Conservation (phyloP, 129 eudicot species). For the Lonicera japonica region DNA sequence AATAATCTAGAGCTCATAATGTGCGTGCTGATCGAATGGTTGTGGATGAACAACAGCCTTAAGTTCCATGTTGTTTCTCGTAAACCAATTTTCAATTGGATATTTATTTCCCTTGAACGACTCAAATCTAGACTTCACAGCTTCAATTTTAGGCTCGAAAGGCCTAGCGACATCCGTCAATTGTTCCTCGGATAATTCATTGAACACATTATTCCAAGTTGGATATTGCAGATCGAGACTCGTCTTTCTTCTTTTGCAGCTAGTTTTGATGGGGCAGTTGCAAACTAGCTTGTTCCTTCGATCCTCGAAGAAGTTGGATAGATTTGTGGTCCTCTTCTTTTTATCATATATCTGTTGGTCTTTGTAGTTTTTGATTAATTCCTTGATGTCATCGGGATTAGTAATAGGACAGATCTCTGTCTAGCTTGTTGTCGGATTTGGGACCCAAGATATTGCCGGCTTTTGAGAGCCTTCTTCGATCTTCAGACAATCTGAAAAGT, state of each 20-base stretch:
- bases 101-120: not conserved
- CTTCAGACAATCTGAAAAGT: slow-evolving; percentile 5
- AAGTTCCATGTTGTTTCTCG: no score
- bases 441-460: slow-evolving; percentile 7
- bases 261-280: not conserved
- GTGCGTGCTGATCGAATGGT: no score
- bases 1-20: no score
- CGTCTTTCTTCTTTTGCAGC: slow-evolving; percentile 4
- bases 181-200: not conserved
- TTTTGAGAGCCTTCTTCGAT: slow-evolving; percentile 13
- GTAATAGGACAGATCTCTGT: not conserved
- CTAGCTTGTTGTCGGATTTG: not conserved
- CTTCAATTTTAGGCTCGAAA: slow-evolving; percentile 6
- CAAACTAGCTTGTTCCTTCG: slow-evolving; percentile 1
- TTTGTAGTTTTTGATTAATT: slow-evolving; percentile 1
- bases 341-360: not conserved
- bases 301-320: slow-evolving; percentile 10
- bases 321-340: not conserved
- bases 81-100: no score
- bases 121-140: slow-evolving; percentile 4
- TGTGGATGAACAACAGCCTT: no score
- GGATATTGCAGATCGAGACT: slow-evolving; percentile 7
- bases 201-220: not conserved
- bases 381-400: not conserved
- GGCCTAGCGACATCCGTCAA: not conserved